Percentiles rank a stretch among this genome's conserved stretches.
These are phyloP conservation scores for Hypoxylon sp. DNA, from an alignment of 2,329 filamentous ascomycete species.

Conservation along the genomic window DNA sequence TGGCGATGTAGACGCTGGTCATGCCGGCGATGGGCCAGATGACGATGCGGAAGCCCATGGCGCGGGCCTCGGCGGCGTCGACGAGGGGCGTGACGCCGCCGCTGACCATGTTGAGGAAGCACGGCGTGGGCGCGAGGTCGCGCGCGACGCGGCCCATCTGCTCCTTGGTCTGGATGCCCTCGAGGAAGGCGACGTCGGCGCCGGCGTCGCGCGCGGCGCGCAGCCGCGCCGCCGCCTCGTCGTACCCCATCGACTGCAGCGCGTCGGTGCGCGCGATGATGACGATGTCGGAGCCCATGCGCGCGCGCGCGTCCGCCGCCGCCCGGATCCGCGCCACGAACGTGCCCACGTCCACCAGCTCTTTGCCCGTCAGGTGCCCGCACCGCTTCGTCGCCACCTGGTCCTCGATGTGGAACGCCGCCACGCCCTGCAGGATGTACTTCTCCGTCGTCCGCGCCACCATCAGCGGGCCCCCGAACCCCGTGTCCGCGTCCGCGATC, in stretches of 20 bases:
- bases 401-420: slow-evolving; percentile 47
- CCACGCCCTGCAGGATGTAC: slow-evolving; percentile 44
- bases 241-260: slow-evolving; percentile 59
- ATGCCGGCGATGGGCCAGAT: slow-evolving; percentile 46
- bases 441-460: slow-evolving; percentile 56
- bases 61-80: slow-evolving; percentile 38
- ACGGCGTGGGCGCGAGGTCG: slow-evolving; percentile 46
- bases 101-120: slow-evolving; percentile 46
- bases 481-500: slow-evolving; percentile 68
- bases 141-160: slow-evolving; percentile 51
- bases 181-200: slow-evolving; percentile 62
- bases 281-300: slow-evolving; percentile 59
- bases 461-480: slow-evolving; percentile 62
- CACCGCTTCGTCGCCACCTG: slow-evolving; percentile 50
- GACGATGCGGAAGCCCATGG: slow-evolving; percentile 45
- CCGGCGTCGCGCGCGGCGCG: slow-evolving; percentile 56
- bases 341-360: slow-evolving; percentile 44
- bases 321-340: slow-evolving; percentile 45
- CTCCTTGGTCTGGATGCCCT: slow-evolving; percentile 57
- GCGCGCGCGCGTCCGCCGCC: slow-evolving; percentile 46
- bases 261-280: slow-evolving; percentile 67
- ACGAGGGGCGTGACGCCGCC: slow-evolving; percentile 47
- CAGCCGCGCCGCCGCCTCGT: slow-evolving; percentile 57
- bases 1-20: slow-evolving; percentile 45
- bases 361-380: slow-evolving; percentile 50